Evolutionary conservation across 495 filamentous ascomycete genomes (phyloP).

Genomic region (Neurospora tetraspora): DNA sequence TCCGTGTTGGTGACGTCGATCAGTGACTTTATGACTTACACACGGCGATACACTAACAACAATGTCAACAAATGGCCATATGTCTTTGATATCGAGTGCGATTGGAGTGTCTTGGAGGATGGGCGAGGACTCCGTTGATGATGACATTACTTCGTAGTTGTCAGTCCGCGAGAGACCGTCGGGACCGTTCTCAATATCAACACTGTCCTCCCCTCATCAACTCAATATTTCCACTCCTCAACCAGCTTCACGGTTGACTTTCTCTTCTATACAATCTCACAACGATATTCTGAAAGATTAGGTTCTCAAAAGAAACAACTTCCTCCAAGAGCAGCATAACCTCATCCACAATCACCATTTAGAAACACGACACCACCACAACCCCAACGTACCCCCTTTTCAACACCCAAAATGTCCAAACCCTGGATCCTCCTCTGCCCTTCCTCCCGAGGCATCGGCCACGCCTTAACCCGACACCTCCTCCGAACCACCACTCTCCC

Average conservation of each 20-base stretch:
- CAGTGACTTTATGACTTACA: not conserved
- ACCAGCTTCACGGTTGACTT: not conserved
- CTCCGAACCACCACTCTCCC: conserved; percentile 55
- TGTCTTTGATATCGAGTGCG: not conserved
- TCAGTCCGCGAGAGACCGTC: too few relatives aligned
- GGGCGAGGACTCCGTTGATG: not conserved
- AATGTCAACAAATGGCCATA: not conserved
- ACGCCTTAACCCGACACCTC: conserved; percentile 58
- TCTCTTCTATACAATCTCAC: not conserved
- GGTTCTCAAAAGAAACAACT: too few relatives aligned
- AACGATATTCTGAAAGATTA: too few relatives aligned
- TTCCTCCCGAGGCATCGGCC: conserved; percentile 64
- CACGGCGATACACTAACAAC: not conserved
- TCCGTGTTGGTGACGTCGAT: not conserved
- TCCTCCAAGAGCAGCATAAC: too few relatives aligned
- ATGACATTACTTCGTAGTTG: not conserved
- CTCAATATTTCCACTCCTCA: too few relatives aligned
- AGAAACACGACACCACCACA: not conserved
- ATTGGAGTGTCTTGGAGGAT: not conserved
- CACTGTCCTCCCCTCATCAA: too few relatives aligned
- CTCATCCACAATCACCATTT: too few relatives aligned
- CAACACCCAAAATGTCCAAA: conserved; percentile 18
- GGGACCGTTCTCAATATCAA: too few relatives aligned
- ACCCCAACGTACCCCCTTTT: not conserved
- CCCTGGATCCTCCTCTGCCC: conserved; percentile 46